Base-by-base conservation (phyloP, 768 basidiomycete genomes). In the Psilocybe azurescens region DNA sequence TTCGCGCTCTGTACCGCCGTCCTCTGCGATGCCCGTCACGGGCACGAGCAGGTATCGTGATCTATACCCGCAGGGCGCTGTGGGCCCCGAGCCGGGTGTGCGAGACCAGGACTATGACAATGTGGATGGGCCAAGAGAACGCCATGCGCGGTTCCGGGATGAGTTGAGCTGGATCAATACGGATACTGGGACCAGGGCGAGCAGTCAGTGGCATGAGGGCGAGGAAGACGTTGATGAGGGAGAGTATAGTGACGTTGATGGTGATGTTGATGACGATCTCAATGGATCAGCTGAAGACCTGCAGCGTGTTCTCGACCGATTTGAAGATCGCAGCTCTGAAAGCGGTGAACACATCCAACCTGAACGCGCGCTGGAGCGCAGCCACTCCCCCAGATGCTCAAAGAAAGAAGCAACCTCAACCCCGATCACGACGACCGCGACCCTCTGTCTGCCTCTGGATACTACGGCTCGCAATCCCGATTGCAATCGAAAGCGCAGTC, bases 231-330 rank as follows among this genome's bases (percentile, higher is more conserved):
- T 65, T 29, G 69, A 64, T 18, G 30, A 68, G 20, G 69, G 61
- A 5, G 59, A 64, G 70, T 5, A 8, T 13, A n/a, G 41, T 44
- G 41, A 44, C 1, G 41, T 1, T 18, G 41, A n/a, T 3, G 14
- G 5, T 5, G 41, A 44, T 5, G 8, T 10, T 1, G 41, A 44
- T 16, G 14, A 65, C 18, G 70, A 66, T 44, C 71, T 66, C 36
- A 73, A 70, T 9, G 73, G 69, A 5, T 71, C 72, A 5, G 71
- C 69, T 5, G 69, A 72, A 33, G 78, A 77, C 56, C 71, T 81
- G 64, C 62, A 64, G 18, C 73, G 75, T 56, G 79, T 80, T 6
- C 69, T 81, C 5, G 77, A 75, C n/a, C 72, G 78, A 30, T 80
- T 81, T 51, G 70, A 73, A n/a, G 73, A 75, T 28, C 44, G 59